Evolutionary conservation across 2,329 filamentous ascomycete genomes (phyloP), one percentile per base, ranked within the genome.

Genomic region (Neofusicoccum umdonicola): DNA sequence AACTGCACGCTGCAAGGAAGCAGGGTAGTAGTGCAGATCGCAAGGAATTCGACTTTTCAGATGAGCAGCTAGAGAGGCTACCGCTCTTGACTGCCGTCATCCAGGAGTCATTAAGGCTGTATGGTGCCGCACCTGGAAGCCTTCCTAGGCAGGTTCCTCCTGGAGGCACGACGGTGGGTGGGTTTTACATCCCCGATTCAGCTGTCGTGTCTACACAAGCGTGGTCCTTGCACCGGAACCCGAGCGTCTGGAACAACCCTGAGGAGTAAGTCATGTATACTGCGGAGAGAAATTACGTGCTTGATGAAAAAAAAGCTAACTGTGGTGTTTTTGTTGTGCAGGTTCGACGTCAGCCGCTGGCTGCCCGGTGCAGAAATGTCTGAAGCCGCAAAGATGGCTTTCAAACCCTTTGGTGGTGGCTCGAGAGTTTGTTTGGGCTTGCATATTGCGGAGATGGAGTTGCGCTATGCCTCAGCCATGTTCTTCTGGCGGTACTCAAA

Each of bases 351-450:
- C 2, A 65, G 66, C 7, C 74, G 74, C 45, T 77, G 72, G 74
- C 69, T 73, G 42, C 62, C 27, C 15, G 22, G 11, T 27, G 13
- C 13, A 2, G 71, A 71, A 7, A 65, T 66, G 2, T 70, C 72
- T 0, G 66, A 71, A 0, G 70, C 69, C 1, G 74, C 75, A 0
- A 82, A 84, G 60, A 80, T 83, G 2, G 84, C 85, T 15, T 90
- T 88, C 67, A 86, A 87, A 80, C 87, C 88, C 0, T 91, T 91
- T 72, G 86, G 88, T 1, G 89, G 85, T 19, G 89, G 89, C 0
- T 86, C 88, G 0, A 80, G 88, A 27, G 88, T 89, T 75, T 91
- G 89, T 68, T 79, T 92, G 5, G 89, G 89, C 0, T 84, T 87
- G 3, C 88, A 91, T 69, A 85, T 91, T 68, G 89, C 89, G 0